Conservation (phyloP, 164 flowering plant species). For the Platanus orientalis region DNA sequence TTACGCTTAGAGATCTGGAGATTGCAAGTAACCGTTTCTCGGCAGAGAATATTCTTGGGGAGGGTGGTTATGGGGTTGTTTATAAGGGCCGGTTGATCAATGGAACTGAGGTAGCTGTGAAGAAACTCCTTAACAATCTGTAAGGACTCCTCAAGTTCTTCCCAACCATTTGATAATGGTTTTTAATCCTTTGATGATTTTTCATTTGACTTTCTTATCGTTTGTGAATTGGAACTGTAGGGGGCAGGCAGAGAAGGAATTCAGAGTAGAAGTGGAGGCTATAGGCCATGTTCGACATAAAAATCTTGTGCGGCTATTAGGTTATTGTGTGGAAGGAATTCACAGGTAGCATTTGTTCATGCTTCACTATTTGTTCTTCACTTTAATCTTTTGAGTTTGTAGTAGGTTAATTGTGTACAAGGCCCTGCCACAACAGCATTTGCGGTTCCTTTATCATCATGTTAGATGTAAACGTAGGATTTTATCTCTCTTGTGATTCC, state of each 20-base stretch:
- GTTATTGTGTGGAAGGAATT: conserved; percentile 1
- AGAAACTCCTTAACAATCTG: conserved; percentile 9
- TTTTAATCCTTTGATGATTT: background rate
- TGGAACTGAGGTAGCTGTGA: conserved; percentile 10
- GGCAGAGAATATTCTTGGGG: conserved; percentile 12
- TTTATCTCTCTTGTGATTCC: no score
- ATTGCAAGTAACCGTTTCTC: conserved; percentile 8
- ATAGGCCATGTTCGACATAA: conserved; percentile 6
- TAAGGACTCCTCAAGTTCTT: background rate
- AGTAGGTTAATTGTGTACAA: background rate
- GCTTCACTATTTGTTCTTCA: background rate
- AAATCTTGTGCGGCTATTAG: conserved; percentile 4
- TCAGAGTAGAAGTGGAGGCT: conserved; percentile 7
- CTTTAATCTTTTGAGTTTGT: background rate
- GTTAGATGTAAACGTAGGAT: no score
- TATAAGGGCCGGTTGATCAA: conserved; percentile 10
- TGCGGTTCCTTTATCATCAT: background rate
- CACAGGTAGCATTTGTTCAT: background rate
- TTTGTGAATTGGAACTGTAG: background rate
- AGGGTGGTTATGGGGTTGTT: conserved; percentile 15
- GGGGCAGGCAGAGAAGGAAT: conserved; percentile 9
- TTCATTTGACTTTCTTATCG: background rate
- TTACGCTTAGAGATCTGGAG: conserved; percentile 10
- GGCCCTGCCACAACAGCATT: no score
- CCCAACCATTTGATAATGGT: background rate